Evolutionary conservation across 352 stramenopile genomes (phyloP).

Genomic region (Pythium scleroteichum): DNA sequence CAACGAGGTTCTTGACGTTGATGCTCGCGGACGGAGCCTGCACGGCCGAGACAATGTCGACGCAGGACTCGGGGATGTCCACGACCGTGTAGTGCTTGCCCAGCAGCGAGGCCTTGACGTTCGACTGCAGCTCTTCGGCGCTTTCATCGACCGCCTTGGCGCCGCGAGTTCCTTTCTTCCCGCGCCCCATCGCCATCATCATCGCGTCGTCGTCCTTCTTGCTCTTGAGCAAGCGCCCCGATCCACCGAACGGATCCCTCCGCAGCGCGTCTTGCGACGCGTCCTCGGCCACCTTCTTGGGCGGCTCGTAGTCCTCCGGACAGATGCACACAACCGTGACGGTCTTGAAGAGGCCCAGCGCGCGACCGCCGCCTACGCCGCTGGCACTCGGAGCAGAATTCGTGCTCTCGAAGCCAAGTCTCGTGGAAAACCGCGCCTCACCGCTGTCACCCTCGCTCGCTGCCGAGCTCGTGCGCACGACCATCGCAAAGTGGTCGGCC

Average conservation of each 20-base stretch:
- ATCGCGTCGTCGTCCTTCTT: conserved; percentile 57
- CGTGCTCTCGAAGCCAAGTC: conserved; percentile 48
- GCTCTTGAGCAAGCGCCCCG: conserved; percentile 43
- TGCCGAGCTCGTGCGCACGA: conserved; percentile 50
- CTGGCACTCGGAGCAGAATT: not conserved
- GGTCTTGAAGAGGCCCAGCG: conserved; percentile 62
- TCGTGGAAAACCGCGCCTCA: conserved; percentile 32
- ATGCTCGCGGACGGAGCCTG: conserved; percentile 33
- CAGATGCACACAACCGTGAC: conserved; percentile 76
- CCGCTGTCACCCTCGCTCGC: conserved; percentile 23
- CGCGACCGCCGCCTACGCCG: conserved; percentile 15
- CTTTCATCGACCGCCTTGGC: conserved; percentile 5
- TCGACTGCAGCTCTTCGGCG: conserved; percentile 54
- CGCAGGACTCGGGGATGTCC: conserved; percentile 76
- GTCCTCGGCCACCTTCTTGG: conserved; percentile 29
- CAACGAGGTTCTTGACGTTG: conserved; percentile 66
- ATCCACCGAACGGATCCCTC: conserved; percentile 29
- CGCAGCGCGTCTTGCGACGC: not conserved
- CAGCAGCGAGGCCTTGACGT: conserved; percentile 55
- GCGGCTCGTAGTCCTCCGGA: conserved; percentile 59
- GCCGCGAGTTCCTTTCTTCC: conserved; percentile 11
- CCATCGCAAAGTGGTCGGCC: conserved; percentile 55
- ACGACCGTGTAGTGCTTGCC: conserved; percentile 71
- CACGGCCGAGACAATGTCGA: conserved; percentile 63
- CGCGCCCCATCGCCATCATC: conserved; percentile 43